Evolutionary conservation across 1,139 yeast genomes (phyloP), one percentile per base, ranked within the genome.

Genomic region (Hyphopichia fennica): DNA sequence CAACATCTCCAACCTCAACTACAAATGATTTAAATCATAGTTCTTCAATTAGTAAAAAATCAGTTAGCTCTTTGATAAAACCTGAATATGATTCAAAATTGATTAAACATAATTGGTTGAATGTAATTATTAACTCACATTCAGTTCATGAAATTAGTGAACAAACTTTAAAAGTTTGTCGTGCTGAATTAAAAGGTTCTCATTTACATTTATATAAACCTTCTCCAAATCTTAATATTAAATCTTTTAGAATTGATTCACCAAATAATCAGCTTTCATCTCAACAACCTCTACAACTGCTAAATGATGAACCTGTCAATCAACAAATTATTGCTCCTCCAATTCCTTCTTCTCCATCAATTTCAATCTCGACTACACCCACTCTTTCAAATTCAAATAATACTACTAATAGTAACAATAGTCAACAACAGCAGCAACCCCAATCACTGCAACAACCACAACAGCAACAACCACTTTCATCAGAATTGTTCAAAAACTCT

Each of bases 171-270:
- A 74, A 73, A 47, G 55, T 84, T 29, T 79, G 66, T 50, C 70
- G 84, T 43, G 86, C 82, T 0, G 90, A 84, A 56, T 64, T 86
- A 48, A 78, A 73, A 51, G 95, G 95, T 8, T 75, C 87, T 0
- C 72, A 72, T 41, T 59, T 86, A 42, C 71, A 72, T 46, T 57
- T 86, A 20, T 83, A 76, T 63, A 82, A 79, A 53, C 69, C 81
- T 7, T 79, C 82, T 1, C 57, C 70, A 10, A 77, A 67, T 34
- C 49, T 75, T 35, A 76, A 71, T 52, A 72, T 79, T 34, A 78
- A 71, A 52, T 64, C 65, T 46, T 79, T 83, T 54, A 44, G 55
- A 47, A 45, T 61, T 17, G 38, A 38, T 25, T 13, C 40, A 8
- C 15, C 6, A 10, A 8, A 7, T 27, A 7, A 13, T 27, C 29